phyloP scores from a whole-genome alignment of 768 basidiomycete species.

The Mycena haematopus region DNA sequence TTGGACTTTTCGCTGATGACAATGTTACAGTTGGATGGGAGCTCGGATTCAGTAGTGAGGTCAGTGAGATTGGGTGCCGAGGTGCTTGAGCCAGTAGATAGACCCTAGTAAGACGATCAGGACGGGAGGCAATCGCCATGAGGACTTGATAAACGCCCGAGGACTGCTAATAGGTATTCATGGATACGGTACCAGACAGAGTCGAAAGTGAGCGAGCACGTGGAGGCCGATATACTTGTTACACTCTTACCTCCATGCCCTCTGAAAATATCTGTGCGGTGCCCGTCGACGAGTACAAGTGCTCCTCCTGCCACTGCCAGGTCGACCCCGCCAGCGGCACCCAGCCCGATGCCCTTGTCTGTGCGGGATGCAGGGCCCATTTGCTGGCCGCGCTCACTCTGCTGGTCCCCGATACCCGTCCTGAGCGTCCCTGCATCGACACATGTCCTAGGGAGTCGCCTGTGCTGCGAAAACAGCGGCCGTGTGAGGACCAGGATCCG shows the following conservation, averaged over 20 bases:
- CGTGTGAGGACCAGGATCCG: constrained; percentile 1
- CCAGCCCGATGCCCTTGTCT: constrained; percentile 48
- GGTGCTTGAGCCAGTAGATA: too few relatives aligned
- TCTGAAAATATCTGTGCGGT: constrained; percentile 50
- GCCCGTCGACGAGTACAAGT: constrained; percentile 46
- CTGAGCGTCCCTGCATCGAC: constrained; percentile 15
- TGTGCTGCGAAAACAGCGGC: constrained; percentile 4
- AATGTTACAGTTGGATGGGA: neutral
- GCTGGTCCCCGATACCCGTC: constrained; percentile 20
- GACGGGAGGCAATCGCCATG: constrained; percentile 2
- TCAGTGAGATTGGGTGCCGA: too few relatives aligned
- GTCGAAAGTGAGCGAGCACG: neutral
- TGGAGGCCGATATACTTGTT: neutral
- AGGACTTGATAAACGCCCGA: neutral
- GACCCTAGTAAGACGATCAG: neutral
- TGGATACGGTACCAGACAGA: too few relatives aligned
- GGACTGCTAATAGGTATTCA: constrained; percentile 2
- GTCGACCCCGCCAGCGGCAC: constrained; percentile 41
- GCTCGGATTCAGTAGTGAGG: too few relatives aligned
- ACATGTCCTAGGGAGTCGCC: constrained; percentile 3
- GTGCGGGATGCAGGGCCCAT: constrained; percentile 54
- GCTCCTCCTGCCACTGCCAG: constrained; percentile 51
- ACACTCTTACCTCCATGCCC: constrained; percentile 49
- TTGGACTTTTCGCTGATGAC: neutral
- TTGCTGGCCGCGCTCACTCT: constrained; percentile 36